Conservation (phyloP, 768 basidiomycete species). For the Russula virescens region DNA sequence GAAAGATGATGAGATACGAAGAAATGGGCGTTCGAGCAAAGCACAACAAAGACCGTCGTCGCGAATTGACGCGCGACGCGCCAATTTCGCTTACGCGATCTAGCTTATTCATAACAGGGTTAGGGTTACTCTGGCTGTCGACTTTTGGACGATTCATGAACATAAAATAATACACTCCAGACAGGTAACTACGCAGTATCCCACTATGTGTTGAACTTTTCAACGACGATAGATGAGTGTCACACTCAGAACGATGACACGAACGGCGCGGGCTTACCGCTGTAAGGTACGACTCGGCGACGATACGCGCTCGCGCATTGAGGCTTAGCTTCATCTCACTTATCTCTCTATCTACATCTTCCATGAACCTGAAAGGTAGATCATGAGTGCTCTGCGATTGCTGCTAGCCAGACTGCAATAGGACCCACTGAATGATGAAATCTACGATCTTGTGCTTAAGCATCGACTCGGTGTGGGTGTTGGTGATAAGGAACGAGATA, state of each 20-base stretch:
- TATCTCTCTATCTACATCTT: conserved; percentile 98
- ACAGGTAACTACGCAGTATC: conserved; percentile 4
- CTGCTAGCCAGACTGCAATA: conserved; percentile 10
- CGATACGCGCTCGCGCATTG: conserved; percentile 93
- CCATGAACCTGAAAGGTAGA: conserved; percentile 71
- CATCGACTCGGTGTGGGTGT: conserved; percentile 96
- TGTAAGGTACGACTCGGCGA: conserved; percentile 92
- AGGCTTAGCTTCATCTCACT: conserved; percentile 98
- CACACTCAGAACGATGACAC: neutral
- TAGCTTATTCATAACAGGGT: conserved; percentile 4
- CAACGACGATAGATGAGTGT: neutral
- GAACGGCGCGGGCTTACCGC: conserved; percentile 51
- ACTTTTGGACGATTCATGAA: neutral
- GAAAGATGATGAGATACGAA: neutral
- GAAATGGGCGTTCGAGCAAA: too few species aligned
- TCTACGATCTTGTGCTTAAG: conserved; percentile 99
- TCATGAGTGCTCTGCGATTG: neutral
- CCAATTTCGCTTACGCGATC: too few species aligned
- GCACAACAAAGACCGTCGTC: too few species aligned
- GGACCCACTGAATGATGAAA: conserved; percentile 88
- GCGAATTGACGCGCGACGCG: neutral
- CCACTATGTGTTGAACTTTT: conserved; percentile 27
- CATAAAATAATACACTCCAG: conserved; percentile 23
- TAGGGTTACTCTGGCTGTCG: conserved; percentile 13
- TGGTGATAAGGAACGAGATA: conserved; percentile 97